Conservation (phyloP, 2,329 filamentous ascomycete genomes). For the Pseudogymnoascus pannorum region DNA sequence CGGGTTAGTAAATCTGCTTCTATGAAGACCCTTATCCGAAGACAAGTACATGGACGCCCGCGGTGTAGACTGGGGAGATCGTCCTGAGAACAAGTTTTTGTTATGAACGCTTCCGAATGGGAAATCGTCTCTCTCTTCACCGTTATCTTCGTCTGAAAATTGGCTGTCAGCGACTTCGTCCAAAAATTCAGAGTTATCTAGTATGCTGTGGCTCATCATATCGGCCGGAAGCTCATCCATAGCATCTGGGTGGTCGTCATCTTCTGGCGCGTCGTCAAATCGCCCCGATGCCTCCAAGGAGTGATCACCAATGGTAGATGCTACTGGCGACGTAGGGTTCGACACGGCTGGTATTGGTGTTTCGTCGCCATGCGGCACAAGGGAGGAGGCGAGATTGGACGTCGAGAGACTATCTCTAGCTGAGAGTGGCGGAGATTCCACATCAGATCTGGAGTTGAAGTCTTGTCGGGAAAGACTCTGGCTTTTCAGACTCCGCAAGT, state of each 20-base stretch:
- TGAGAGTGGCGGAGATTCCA: not conserved
- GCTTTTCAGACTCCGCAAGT: slow-evolving; percentile 15
- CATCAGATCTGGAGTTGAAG: not conserved
- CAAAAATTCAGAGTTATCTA: slow-evolving; percentile 25
- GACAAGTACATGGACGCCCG: slow-evolving; percentile 39
- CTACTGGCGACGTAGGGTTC: not conserved
- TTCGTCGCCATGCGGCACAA: not conserved
- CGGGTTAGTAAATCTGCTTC: slow-evolving; percentile 5
- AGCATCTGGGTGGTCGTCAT: slow-evolving; percentile 21
- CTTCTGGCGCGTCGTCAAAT: slow-evolving; percentile 30
- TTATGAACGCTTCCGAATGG: slow-evolving; percentile 20
- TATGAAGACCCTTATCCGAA: not conserved
- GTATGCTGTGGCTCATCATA: slow-evolving; percentile 22
- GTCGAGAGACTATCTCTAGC: not conserved
- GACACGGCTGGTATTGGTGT: not conserved
- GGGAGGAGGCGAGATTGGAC: not conserved
- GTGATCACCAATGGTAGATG: not conserved
- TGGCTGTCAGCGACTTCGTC: slow-evolving; percentile 28
- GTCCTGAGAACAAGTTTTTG: slow-evolving; percentile 23
- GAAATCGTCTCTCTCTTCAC: slow-evolving; percentile 23
- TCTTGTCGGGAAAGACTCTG: not conserved
- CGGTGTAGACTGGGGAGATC: slow-evolving; percentile 42
- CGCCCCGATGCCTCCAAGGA: slow-evolving; percentile 14
- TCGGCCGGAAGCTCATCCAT: slow-evolving; percentile 18
- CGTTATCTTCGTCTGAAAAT: slow-evolving; percentile 22